Conservation (phyloP, 257 asterid species). For the Osmanthus fragrans region DNA sequence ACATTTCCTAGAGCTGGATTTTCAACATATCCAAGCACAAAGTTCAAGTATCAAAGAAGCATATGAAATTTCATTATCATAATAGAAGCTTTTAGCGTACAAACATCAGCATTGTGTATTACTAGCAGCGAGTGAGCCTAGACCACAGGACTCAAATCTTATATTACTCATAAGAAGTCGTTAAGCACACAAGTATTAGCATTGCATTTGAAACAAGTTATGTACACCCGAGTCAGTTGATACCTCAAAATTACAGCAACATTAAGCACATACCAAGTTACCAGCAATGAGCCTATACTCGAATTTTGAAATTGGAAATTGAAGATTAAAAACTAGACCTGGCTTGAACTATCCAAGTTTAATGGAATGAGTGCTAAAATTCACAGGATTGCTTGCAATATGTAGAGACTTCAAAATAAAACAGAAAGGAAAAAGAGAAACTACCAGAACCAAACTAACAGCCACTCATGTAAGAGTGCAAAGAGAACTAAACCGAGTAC, state of each 20-base stretch:
- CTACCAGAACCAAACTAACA: neutral
- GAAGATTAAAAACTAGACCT: conserved; percentile 6
- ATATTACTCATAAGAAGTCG: conserved; percentile 3
- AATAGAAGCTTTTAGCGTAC: neutral
- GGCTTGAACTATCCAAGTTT: neutral
- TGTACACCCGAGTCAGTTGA: neutral
- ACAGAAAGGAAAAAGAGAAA: neutral
- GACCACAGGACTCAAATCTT: conserved; percentile 16
- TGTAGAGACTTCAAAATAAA: neutral
- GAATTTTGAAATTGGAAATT: neutral
- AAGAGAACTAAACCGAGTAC: neutral
- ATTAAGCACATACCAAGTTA: conserved; percentile 7
- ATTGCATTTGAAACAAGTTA: neutral
- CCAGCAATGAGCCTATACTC: conserved; percentile 15
- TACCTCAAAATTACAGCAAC: neutral
- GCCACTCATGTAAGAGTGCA: conserved; percentile 12
- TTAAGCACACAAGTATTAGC: too few species aligned
- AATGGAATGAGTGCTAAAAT: neutral
- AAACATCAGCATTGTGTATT: conserved; percentile 7
- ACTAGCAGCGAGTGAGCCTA: conserved; percentile 12
- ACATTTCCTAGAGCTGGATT: neutral
- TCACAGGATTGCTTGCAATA: conserved; percentile 6
- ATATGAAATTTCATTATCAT: conserved; percentile 4
- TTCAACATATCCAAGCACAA: neutral
- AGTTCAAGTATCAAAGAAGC: conserved; percentile 1